These are phyloP conservation scores for Iberis pinnata DNA, from an alignment of 345 rosid species.

Conservation along the genomic window DNA sequence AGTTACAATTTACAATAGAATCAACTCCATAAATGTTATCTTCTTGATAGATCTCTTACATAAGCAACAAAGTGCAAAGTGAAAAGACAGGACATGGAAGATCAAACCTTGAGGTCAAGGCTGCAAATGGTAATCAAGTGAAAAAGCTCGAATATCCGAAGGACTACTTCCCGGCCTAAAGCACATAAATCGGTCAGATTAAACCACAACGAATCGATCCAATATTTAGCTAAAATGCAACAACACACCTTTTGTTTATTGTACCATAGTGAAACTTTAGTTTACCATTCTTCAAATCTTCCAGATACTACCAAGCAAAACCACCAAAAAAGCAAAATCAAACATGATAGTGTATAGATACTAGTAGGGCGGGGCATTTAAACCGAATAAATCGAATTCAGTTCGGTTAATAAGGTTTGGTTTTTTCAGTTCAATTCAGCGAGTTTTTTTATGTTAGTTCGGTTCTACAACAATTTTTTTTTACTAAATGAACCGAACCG, in stretches of 20 bases:
- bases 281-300: constrained; percentile 63
- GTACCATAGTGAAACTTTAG: constrained; percentile 81
- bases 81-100: not conserved
- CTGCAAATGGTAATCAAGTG: constrained; percentile 73
- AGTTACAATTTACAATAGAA: no score
- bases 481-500: no score
- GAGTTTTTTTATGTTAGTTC: no score
- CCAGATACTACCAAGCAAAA: constrained; percentile 49
- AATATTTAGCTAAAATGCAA: no score
- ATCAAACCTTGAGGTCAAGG: constrained; percentile 32
- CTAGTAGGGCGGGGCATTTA: no score
- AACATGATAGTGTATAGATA: not conserved
- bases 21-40: no score
- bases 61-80: no score
- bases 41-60: no score
- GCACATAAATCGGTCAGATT: not conserved
- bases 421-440: no score
- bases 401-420: no score
- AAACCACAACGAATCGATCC: constrained; percentile 1
- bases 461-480: no score
- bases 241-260: constrained; percentile 73
- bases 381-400: no score
- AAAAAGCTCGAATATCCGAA: constrained; percentile 68
- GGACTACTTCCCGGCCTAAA: constrained; percentile 85
- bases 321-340: not conserved